phyloP scores from a whole-genome alignment of 352 stramenopile genomes.

The Phytophthora rubi region DNA sequence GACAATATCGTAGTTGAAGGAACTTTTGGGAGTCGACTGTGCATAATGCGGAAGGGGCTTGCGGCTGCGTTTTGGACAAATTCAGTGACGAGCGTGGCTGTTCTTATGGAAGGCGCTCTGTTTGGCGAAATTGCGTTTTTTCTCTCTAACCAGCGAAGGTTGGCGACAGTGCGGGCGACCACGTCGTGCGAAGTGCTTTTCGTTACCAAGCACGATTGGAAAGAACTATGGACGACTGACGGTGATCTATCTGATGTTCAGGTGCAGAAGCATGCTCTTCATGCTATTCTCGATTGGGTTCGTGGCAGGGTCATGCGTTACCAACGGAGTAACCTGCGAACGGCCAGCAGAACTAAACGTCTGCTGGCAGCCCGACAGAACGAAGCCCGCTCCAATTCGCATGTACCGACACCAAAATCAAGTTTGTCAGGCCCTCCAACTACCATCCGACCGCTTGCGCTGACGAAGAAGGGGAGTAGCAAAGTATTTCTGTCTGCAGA shows the following conservation, averaged over 20 bases:
- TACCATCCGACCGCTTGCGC: neutral
- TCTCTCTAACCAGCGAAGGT: conserved; percentile 52
- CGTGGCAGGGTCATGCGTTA: conserved; percentile 47
- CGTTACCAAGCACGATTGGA: conserved; percentile 68
- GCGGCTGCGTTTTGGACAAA: conserved; percentile 60
- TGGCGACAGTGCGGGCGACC: conserved; percentile 68
- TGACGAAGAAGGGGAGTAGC: conserved; percentile 6
- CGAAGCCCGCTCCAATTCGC: neutral
- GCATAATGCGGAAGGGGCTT: conserved; percentile 65
- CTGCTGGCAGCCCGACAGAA: conserved; percentile 20
- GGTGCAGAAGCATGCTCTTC: conserved; percentile 58
- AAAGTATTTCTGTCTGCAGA: conserved; percentile 43
- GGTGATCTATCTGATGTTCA: conserved; percentile 49
- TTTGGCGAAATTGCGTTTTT: conserved; percentile 83
- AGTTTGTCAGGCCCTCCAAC: conserved; percentile 2
- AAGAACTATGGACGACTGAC: conserved; percentile 59
- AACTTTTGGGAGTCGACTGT: conserved; percentile 64
- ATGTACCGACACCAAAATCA: neutral
- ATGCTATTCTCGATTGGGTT: conserved; percentile 73
- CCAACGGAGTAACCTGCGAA: conserved; percentile 40
- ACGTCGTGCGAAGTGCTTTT: conserved; percentile 72
- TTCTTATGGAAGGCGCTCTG: conserved; percentile 66
- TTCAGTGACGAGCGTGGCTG: conserved; percentile 56
- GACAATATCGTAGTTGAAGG: conserved; percentile 70
- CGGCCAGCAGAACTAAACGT: conserved; percentile 51